Percentiles rank a stretch among this genome's conserved stretches.
Conservation (phyloP, 306 rosid species). For the Pachyrhizus erosus region DNA sequence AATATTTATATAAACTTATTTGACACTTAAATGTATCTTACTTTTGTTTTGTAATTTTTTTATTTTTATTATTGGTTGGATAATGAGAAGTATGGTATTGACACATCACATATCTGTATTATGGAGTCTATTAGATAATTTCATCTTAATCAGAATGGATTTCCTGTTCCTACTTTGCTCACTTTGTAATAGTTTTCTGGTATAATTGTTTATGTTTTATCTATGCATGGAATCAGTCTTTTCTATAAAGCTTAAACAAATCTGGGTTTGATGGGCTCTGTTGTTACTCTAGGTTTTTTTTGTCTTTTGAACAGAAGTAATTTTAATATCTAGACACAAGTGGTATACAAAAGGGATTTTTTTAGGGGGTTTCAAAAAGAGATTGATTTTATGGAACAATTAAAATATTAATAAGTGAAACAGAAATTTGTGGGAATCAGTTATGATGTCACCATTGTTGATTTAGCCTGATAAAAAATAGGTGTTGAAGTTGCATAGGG, state of each 20-base stretch:
- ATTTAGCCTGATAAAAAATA: constrained; percentile 5
- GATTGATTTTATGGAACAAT: neutral
- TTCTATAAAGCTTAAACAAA: neutral
- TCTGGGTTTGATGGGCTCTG: constrained; percentile 12
- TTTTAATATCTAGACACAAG: constrained; percentile 11
- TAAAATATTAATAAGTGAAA: constrained; percentile 23
- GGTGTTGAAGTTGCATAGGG: constrained; percentile 17
- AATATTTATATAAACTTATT: constrained; percentile 25
- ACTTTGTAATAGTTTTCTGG: constrained; percentile 1
- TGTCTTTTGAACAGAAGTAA: constrained; percentile 1
- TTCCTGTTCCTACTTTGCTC: neutral
- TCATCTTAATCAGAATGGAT: constrained; percentile 16
- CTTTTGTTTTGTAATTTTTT: constrained; percentile 5
- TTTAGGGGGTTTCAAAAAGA: neutral
- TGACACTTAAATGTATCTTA: constrained; percentile 2
- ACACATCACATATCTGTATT: neutral
- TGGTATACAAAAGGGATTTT: neutral
- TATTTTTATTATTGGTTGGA: constrained; percentile 12
- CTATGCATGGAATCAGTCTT: constrained; percentile 26
- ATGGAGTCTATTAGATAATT: constrained; percentile 14
- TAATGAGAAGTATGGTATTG: neutral
- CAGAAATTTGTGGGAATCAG: constrained; percentile 24
- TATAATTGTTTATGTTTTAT: constrained; percentile 19
- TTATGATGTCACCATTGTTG: constrained; percentile 16
- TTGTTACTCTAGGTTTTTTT: neutral